Base-by-base conservation (phyloP, 768 basidiomycete species). In the Leccinum imitatum region DNA sequence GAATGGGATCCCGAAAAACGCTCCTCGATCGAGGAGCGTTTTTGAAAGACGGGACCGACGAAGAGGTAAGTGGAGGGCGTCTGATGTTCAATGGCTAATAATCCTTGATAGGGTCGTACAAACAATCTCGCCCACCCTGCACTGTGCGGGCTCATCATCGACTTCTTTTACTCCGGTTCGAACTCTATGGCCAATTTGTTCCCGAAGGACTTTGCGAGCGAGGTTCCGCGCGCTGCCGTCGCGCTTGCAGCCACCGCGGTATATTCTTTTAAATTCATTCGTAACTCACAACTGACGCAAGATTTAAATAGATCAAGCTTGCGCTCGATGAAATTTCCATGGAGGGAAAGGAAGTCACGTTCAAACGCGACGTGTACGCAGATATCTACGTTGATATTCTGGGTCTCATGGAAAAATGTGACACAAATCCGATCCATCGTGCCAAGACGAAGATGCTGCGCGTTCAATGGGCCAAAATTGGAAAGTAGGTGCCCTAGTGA, bases 1-100 rank as follows among this genome's bases (percentile, higher is more conserved):
- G 11, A 58, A 14, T 61, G 60, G 60, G 57, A 61, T 41, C 53
- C 21, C 1, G 17, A 61, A 41, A 23, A 14, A 23, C 14, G 8
- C 41, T 39, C 17, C 37, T 39, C 17, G 37, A 39, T 13, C 37
- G 14, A 39, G 37, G 37, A 39, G 39, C 39, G 5, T 41, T 41
- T 41, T 41, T 41, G 39, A 41, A 41, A 41, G 14, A 41, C 15
- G 39, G 39, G 7, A 41, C 39, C 6, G 39, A 41, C 17, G 15
- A 41, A 17, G 39, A 41, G 13, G 39, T 41, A 41, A 41, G 39
- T 41, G 17, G 39, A 41, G 39, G 17, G 39, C 39, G 15, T 17
- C 39, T 17, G 17, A 41, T 41, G 14, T 14, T 41, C 39, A 41
- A 41, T 14, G 17, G 5, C 25, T 41, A 14, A 41, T 41, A 17